Percentiles rank a stretch among this genome's conserved stretches.
Evolutionary conservation across 176 grass and related monocot genomes (phyloP).

Genomic region (Cymbopogon citratus): DNA sequence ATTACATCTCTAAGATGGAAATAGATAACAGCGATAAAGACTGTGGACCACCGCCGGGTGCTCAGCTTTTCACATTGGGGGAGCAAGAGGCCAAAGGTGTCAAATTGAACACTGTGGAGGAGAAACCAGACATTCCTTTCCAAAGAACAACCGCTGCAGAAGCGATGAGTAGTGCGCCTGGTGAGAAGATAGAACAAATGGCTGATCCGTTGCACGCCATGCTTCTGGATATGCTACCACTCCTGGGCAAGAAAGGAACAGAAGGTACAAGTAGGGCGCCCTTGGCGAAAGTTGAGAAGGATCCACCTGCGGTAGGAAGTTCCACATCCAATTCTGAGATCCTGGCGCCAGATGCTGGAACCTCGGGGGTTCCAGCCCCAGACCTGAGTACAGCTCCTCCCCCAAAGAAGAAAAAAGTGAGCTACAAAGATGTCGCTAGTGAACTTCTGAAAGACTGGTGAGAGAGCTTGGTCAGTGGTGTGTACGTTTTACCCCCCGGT

Average conservation of each 20-base stretch:
- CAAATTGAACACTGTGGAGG: not conserved
- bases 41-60: constrained; percentile 29
- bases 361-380: not conserved
- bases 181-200: constrained; percentile 75
- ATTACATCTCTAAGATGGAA: constrained; percentile 25
- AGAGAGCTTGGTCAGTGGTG: not conserved
- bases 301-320: not conserved
- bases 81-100: constrained; percentile 23
- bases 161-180: not conserved
- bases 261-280: not conserved
- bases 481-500: not conserved
- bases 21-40: not conserved
- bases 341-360: not conserved
- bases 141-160: constrained; percentile 27
- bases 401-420: constrained; percentile 80
- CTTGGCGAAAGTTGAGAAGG: not conserved
- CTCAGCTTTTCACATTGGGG: constrained; percentile 35
- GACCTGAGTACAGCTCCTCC: constrained; percentile 15
- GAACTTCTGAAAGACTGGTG: constrained; percentile 85
- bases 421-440: constrained; percentile 75
- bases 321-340: not conserved
- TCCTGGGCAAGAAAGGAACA: constrained; percentile 45
- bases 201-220: constrained; percentile 85
- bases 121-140: constrained; percentile 16
- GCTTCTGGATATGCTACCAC: constrained; percentile 78